A percentile compares a stretch with the other conserved stretches of the same genome.
Conservation (phyloP, 106 monocot species). For the Dioscorea dumetorum region DNA sequence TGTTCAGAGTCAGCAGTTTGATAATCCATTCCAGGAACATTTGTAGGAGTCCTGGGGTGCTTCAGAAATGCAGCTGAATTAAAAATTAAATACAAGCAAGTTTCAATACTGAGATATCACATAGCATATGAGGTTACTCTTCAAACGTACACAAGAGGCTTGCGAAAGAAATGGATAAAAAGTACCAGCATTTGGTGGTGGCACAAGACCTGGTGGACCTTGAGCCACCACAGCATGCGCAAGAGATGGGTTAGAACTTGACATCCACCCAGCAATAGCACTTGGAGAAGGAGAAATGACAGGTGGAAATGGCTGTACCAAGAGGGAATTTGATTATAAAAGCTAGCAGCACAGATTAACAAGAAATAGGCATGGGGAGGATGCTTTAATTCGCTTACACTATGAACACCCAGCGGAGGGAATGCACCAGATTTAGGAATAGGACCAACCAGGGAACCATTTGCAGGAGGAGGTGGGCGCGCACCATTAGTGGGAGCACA, state of each 20-base stretch:
- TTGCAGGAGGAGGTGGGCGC: background rate
- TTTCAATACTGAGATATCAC: background rate
- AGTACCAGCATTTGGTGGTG: background rate
- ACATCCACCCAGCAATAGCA: slow-evolving; percentile 2
- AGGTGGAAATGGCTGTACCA: background rate
- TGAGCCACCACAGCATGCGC: background rate
- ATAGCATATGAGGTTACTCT: background rate
- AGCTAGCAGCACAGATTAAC: background rate
- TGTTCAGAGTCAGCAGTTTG: slow-evolving; percentile 23
- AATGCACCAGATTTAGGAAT: background rate
- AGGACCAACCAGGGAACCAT: background rate
- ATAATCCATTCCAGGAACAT: background rate
- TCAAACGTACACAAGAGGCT: background rate
- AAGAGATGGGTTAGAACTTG: background rate
- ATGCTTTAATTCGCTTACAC: background rate
- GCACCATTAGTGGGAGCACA: slow-evolving; percentile 1
- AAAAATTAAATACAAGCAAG: background rate
- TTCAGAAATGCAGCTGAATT: background rate
- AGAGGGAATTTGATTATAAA: background rate
- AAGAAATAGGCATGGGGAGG: background rate
- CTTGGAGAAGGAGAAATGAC: background rate
- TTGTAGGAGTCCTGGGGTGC: background rate
- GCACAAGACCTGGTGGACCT: background rate
- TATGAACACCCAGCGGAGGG: background rate
- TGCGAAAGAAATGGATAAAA: background rate